A percentile compares a stretch with the other conserved stretches of the same genome.
Conservation (phyloP, 2,329 filamentous ascomycete species). For the Tolypocladium capitatum region DNA sequence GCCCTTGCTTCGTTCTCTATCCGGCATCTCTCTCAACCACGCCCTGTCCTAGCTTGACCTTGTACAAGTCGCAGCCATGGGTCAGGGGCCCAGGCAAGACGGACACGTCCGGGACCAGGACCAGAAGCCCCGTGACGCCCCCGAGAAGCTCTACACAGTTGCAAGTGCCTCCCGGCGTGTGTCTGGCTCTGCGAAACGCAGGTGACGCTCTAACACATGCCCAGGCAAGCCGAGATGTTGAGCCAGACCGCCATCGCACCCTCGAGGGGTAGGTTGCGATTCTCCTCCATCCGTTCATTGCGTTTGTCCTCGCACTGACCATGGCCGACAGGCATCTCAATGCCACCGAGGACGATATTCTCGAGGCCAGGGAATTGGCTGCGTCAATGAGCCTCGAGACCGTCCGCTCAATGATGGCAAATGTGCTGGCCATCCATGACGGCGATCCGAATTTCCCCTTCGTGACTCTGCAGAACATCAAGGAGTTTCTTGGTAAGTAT, state of each 20-base stretch:
- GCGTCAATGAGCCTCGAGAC: conserved; percentile 20
- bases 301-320: background rate
- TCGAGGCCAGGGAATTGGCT: conserved; percentile 27
- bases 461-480: conserved; percentile 20
- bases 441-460: conserved; percentile 26
- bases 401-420: conserved; percentile 18
- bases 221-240: background rate
- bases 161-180: background rate
- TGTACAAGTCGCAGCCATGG: background rate
- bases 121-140: background rate
- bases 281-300: background rate
- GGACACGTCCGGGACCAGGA: background rate
- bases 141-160: background rate
- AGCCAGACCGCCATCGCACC: background rate
- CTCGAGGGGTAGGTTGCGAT: background rate
- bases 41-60: background rate
- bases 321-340: conserved; percentile 11
- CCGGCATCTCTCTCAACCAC: no score
- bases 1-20: no score
- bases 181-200: no score
- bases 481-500: conserved; percentile 19
- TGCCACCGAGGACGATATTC: conserved; percentile 28
- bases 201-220: background rate
- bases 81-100: background rate
- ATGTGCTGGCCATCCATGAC: conserved; percentile 19